Percentiles rank a stretch among this genome's conserved stretches.
These are phyloP conservation scores for Anastatica hierochuntica DNA, from an alignment of 345 rosid species.

Conservation along the genomic window DNA sequence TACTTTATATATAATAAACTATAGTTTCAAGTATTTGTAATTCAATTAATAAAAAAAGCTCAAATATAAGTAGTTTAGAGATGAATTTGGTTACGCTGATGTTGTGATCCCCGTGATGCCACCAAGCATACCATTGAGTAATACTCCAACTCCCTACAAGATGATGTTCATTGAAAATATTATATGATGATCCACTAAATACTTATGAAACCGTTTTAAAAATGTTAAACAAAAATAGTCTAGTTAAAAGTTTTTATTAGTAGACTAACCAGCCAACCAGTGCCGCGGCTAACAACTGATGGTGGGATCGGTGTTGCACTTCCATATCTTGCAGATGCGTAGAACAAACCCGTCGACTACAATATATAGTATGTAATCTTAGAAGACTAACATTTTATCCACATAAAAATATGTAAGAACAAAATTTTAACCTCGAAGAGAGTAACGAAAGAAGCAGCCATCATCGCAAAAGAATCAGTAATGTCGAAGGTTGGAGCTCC, in stretches of 20 bases:
- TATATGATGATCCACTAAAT: neutral
- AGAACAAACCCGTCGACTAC: slow-evolving; percentile 58
- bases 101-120: slow-evolving; percentile 47
- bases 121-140: slow-evolving; percentile 49
- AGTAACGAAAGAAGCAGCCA: slow-evolving; percentile 60
- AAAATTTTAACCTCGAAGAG: slow-evolving; percentile 41
- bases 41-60: too few species aligned
- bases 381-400: too few species aligned
- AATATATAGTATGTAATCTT: neutral
- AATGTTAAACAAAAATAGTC: neutral
- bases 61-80: neutral
- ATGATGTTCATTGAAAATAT: neutral
- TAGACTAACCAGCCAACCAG: slow-evolving; percentile 54
- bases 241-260: neutral
- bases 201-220: neutral
- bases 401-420: neutral
- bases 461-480: slow-evolving; percentile 53
- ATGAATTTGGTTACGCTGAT: slow-evolving; percentile 42
- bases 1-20: neutral
- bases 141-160: slow-evolving; percentile 57
- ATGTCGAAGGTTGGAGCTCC: slow-evolving; percentile 54
- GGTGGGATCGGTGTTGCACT: slow-evolving; percentile 69
- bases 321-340: slow-evolving; percentile 56
- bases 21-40: too few species aligned
- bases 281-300: slow-evolving; percentile 54